Evolutionary conservation across 1,284 basidiomycete genomes (phyloP).

Genomic region (Trametes sp.): DNA sequence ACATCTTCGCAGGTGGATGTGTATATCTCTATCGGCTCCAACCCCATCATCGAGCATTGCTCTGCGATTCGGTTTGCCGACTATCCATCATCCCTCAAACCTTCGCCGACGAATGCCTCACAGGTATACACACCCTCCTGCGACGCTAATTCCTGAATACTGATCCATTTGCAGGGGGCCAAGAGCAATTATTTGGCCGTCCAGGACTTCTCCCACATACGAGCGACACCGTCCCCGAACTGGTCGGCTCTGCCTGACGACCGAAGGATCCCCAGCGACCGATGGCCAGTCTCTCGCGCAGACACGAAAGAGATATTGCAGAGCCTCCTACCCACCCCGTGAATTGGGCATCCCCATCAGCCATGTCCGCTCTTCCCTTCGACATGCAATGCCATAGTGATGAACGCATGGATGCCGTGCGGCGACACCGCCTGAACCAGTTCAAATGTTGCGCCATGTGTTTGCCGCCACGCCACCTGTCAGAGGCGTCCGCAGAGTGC

Average conservation of each 20-base stretch:
- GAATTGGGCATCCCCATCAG: neutral
- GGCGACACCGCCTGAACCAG: neutral
- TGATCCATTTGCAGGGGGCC: neutral
- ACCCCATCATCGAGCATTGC: constrained; percentile 82
- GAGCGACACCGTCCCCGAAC: constrained; percentile 75
- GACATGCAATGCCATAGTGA: neutral
- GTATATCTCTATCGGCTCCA: constrained; percentile 68
- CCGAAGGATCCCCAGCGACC: constrained; percentile 15
- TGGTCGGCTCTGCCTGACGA: constrained; percentile 53
- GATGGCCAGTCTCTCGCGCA: constrained; percentile 28
- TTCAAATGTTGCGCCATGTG: neutral
- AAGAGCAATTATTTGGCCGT: constrained; percentile 52
- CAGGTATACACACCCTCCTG: neutral
- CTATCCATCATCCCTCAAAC: constrained; percentile 55
- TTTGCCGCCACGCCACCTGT: neutral
- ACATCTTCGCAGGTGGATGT: constrained; percentile 65
- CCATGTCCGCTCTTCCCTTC: neutral
- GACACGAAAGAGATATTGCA: constrained; percentile 13
- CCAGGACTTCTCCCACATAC: constrained; percentile 86
- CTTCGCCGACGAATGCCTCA: neutral
- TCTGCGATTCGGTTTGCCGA: constrained; percentile 61
- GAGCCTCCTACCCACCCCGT: constrained; percentile 11
- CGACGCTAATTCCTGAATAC: neutral
- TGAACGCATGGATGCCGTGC: neutral
- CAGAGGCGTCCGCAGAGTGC: neutral